phyloP scores from a whole-genome alignment of 345 rosid genomes.

The Fremontodendron californicum region DNA sequence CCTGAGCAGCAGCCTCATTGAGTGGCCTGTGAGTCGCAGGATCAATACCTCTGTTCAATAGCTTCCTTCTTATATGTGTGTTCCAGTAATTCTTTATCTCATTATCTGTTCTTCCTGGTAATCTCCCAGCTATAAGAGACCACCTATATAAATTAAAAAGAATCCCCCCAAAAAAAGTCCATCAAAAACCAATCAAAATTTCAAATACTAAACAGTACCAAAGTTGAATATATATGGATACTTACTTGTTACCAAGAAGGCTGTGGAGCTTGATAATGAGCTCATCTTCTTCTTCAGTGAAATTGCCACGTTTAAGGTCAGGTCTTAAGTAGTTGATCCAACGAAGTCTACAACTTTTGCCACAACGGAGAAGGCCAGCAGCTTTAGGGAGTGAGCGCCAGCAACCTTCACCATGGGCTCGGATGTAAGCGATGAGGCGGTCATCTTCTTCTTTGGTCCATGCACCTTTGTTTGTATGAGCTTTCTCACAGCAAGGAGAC shows the following conservation, averaged over 20 bases:
- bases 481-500: constrained; percentile 84
- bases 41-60: constrained; percentile 61
- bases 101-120: constrained; percentile 74
- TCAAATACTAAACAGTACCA: not conserved
- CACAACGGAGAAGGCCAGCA: constrained; percentile 76
- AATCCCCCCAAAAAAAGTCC: not conserved
- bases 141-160: constrained; percentile 8
- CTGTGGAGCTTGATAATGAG: constrained; percentile 75
- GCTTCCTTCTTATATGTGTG: constrained; percentile 68
- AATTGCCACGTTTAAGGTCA: constrained; percentile 78
- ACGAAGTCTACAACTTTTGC: constrained; percentile 75
- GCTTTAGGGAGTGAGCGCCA: constrained; percentile 88
- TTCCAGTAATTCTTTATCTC: constrained; percentile 82
- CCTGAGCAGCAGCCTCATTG: constrained; percentile 27
- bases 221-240: not conserved
- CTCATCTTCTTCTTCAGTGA: constrained; percentile 75
- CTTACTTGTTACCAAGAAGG: constrained; percentile 79
- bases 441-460: constrained; percentile 90
- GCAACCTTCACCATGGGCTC: constrained; percentile 79
- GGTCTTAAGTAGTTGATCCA: constrained; percentile 83
- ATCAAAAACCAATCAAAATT: not conserved
- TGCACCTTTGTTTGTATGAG: constrained; percentile 81
- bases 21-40: constrained; percentile 58
- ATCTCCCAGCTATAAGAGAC: constrained; percentile 69
- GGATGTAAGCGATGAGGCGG: constrained; percentile 58